phyloP scores from a whole-genome alignment of 768 basidiomycete genomes.

The Mycena floridula region DNA sequence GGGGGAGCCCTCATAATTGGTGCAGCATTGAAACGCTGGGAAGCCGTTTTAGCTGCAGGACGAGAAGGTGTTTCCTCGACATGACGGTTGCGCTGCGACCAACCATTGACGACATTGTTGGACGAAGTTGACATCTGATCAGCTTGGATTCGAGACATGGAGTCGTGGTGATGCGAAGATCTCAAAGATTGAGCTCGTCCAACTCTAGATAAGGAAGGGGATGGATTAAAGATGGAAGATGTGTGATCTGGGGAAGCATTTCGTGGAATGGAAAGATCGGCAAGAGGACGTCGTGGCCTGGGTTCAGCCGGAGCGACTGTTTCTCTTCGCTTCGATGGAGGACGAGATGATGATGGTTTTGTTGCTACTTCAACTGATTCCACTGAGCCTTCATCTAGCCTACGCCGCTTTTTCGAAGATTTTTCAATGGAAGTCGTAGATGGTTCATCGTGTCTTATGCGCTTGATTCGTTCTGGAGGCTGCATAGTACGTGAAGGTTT shows the following conservation, averaged over 20 bases:
- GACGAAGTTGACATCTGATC: background rate
- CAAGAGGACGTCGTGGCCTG: slow-evolving; percentile 12
- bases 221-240: background rate
- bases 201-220: background rate
- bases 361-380: too few relatives aligned
- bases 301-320: slow-evolving; percentile 5
- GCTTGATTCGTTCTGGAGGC: slow-evolving; percentile 4
- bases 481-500: slow-evolving; percentile 1
- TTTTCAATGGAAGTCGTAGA: background rate
- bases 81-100: too few relatives aligned
- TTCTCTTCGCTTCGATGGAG: too few relatives aligned
- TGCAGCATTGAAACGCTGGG: too few relatives aligned
- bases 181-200: background rate
- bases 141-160: background rate
- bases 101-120: background rate
- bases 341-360: too few relatives aligned
- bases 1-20: too few relatives aligned
- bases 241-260: background rate
- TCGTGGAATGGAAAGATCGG: slow-evolving; percentile 9
- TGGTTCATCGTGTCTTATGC: background rate
- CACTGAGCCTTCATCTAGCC: too few relatives aligned
- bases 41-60: too few relatives aligned
- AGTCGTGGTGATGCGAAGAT: background rate
- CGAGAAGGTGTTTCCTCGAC: too few relatives aligned
- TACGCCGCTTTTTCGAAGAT: too few relatives aligned